These are phyloP conservation scores for Pleurotus salmoneostramineus DNA, from an alignment of 768 basidiomycete genomes.

Conservation along the genomic window DNA sequence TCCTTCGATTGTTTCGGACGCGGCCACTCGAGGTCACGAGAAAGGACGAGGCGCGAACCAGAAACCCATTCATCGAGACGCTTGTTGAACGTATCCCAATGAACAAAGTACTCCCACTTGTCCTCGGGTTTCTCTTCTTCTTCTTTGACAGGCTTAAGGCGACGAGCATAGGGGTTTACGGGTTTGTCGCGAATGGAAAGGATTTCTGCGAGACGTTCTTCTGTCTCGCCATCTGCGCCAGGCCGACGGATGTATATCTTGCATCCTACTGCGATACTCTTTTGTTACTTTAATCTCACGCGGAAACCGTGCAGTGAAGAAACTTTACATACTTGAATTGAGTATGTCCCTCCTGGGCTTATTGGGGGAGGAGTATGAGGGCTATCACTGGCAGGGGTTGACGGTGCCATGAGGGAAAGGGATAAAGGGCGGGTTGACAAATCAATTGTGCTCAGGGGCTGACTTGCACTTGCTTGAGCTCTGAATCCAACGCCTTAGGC, in stretches of 20 bases:
- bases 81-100: slow-evolving; percentile 99
- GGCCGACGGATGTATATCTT: slow-evolving; percentile 91
- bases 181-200: slow-evolving; percentile 91
- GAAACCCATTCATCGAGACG: slow-evolving; percentile 97
- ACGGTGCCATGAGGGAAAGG: slow-evolving; percentile 20
- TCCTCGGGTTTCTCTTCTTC: slow-evolving; percentile 63
- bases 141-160: slow-evolving; percentile 18
- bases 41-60: slow-evolving; percentile 80
- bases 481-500: no score
- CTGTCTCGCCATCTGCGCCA: slow-evolving; percentile 64
- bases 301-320: slow-evolving; percentile 14
- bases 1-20: slow-evolving; percentile 69
- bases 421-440: neutral
- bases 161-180: slow-evolving; percentile 52
- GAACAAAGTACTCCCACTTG: slow-evolving; percentile 92
- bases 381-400: slow-evolving; percentile 35
- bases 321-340: slow-evolving; percentile 56
- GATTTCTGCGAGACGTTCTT: slow-evolving; percentile 94
- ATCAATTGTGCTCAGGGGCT: no score
- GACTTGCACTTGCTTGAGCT: no score
- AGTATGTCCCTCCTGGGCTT: slow-evolving; percentile 72
- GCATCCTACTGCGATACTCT: slow-evolving; percentile 91
- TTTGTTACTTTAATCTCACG: slow-evolving; percentile 27
- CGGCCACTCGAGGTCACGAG: slow-evolving; percentile 92
- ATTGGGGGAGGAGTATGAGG: slow-evolving; percentile 53